Base-by-base conservation (phyloP, 176 grass and related monocot species). In the Carex myosuroides region DNA sequence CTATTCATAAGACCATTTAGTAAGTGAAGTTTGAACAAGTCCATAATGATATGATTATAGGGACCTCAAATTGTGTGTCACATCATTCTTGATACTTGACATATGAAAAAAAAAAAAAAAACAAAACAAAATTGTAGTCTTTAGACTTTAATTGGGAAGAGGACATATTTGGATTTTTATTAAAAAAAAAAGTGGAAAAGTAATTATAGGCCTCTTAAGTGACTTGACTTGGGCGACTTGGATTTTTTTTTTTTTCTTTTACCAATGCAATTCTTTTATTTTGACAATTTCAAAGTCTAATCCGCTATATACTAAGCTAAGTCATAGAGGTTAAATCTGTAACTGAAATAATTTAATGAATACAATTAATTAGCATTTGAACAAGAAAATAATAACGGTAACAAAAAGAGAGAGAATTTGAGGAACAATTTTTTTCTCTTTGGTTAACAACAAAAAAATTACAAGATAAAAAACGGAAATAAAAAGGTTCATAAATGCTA, bases 371-470 rank as follows among this genome's bases (percentile, higher is more conserved):
- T 53, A 53, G 42, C 12, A 75, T 16, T 75, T 48, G 6, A 30
- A 39, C 14, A 46, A 84, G 16, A 88, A 78, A 70, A 88, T 81
- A 86, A 21, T 46, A 62, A 60, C 4, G 79, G 53, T 1, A 21
- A 29, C 11, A 57, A 83, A 64, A 14, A 0, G 58, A 67, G 30
- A 37, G 4, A 67, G 64, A 17, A 7, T 7, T 68, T 42, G 8
- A n/a, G 33, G 79, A 64, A 63, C 55, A 33, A 46, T 61, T 61
- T 63, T 24, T 50, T 41, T 13, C 44, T 53, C 8, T 26, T 81
- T 81, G 39, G 5, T 61, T 18, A 26, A 82, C 22, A 63, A 87
- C 3, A 81, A 72, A 59, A 18, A 13, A 12, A 30, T 26, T 60
- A 75, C 58, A 86, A 70, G 29, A 81, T 14, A 39, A 48, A 80